phyloP scores from a whole-genome alignment of 208 protist genomes.

The Acanthamoeba triangularis region DNA sequence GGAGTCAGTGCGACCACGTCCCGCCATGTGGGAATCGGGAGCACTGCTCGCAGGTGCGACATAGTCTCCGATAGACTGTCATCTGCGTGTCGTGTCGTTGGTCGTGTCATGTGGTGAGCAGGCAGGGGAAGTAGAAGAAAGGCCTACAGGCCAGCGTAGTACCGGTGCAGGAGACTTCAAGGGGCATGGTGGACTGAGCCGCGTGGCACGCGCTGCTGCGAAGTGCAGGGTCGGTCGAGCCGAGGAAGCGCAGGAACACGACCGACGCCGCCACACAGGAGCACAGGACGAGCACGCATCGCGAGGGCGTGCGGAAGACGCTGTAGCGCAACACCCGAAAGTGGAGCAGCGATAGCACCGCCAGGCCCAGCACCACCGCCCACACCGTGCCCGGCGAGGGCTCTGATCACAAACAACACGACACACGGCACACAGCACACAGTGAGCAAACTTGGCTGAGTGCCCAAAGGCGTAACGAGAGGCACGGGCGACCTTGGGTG shows the following conservation, averaged over 20 bases:
- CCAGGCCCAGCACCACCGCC: background rate
- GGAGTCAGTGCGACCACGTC: background rate
- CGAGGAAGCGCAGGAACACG: background rate
- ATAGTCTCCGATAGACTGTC: background rate
- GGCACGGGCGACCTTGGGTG: too few relatives aligned
- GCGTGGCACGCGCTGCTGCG: background rate
- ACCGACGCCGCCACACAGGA: background rate
- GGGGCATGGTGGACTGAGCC: background rate
- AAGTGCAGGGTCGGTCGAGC: background rate
- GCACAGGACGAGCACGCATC: slow-evolving; percentile 2
- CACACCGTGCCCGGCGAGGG: background rate
- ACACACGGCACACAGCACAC: background rate
- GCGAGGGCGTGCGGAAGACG: background rate
- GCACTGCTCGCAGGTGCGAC: background rate
- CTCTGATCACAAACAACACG: background rate
- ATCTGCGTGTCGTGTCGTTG: background rate
- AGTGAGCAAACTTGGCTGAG: background rate
- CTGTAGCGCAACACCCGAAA: background rate
- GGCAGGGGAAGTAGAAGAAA: background rate
- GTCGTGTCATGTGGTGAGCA: background rate
- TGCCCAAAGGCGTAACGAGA: too few relatives aligned
- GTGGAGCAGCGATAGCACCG: background rate
- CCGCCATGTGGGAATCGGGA: background rate
- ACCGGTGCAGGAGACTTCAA: background rate
- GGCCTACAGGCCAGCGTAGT: background rate